A percentile compares a stretch with the other conserved stretches of the same genome.
Evolutionary conservation across 2,329 filamentous ascomycete species (phyloP).

Genomic region (Aureobasidium sp.): DNA sequence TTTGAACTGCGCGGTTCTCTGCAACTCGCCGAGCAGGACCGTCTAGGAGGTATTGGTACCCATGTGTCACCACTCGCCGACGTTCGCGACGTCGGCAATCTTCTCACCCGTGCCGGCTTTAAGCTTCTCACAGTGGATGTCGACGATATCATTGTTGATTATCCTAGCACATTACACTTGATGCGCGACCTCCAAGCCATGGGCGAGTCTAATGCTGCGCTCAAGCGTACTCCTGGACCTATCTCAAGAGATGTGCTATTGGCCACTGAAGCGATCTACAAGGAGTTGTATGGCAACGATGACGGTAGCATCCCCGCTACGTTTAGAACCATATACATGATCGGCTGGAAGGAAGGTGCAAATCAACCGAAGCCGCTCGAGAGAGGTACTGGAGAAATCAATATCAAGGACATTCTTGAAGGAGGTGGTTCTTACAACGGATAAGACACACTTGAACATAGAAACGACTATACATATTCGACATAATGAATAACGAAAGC

Average conservation of each 20-base stretch:
- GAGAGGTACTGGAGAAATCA: constrained; percentile 78
- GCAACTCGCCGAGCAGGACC: constrained; percentile 84
- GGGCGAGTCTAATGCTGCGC: constrained; percentile 86
- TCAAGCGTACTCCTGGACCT: constrained; percentile 75
- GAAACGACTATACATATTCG: not conserved
- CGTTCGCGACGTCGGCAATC: constrained; percentile 79
- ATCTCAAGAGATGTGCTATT: constrained; percentile 77
- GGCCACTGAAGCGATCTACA: constrained; percentile 82
- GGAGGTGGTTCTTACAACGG: constrained; percentile 22
- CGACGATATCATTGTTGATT: constrained; percentile 94
- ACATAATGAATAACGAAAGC: not conserved
- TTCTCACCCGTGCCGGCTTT: constrained; percentile 82
- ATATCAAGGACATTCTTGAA: constrained; percentile 73
- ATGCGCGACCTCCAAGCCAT: constrained; percentile 94
- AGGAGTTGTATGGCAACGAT: constrained; percentile 73
- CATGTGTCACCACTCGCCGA: constrained; percentile 89
- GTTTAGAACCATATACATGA: constrained; percentile 96
- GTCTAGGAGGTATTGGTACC: constrained; percentile 82
- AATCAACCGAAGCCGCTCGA: constrained; percentile 71
- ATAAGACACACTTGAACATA: not conserved
- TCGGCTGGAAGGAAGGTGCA: constrained; percentile 85
- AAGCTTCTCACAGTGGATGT: constrained; percentile 94
- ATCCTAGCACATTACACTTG: constrained; percentile 77
- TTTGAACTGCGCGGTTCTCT: constrained; percentile 90
- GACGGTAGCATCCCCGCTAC: constrained; percentile 72